These are phyloP conservation scores for Plenodomus tracheiphilus DNA, from an alignment of 2,329 filamentous ascomycete species.

Conservation along the genomic window DNA sequence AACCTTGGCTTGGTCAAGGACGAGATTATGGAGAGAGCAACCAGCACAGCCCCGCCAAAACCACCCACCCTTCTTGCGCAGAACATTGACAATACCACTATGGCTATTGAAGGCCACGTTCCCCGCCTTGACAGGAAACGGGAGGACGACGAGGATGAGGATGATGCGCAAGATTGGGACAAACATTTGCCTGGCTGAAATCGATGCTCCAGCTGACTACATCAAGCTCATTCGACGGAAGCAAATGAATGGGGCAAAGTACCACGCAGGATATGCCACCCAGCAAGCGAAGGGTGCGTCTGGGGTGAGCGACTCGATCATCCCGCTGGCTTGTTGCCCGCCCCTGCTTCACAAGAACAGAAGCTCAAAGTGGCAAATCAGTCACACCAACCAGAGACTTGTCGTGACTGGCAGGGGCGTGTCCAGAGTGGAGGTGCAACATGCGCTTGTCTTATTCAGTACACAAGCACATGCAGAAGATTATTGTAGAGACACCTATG, in stretches of 20 bases:
- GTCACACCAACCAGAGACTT: no score
- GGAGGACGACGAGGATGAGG: constrained; percentile 21
- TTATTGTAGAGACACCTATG: no score
- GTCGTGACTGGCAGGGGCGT: no score
- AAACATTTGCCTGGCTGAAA: constrained; percentile 34
- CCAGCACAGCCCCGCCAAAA: constrained; percentile 24
- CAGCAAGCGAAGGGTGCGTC: no score
- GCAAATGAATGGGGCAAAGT: neutral
- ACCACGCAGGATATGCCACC: no score
- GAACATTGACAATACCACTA: constrained; percentile 24
- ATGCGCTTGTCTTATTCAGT: no score
- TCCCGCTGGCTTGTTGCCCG: no score
- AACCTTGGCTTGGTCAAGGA: constrained; percentile 38
- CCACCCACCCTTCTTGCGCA: constrained; percentile 29
- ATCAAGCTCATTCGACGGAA: neutral
- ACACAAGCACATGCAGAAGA: no score
- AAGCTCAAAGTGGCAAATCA: no score
- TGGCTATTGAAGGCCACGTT: constrained; percentile 46
- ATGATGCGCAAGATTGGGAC: constrained; percentile 41
- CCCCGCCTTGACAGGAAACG: constrained; percentile 27
- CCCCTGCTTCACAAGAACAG: no score
- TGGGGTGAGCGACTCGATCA: no score
- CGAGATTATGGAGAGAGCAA: constrained; percentile 34
- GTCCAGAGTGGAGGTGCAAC: no score
- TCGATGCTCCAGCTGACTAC: neutral